Conservation (phyloP, 1,139 yeast genomes). For the Saccharomyces hybrid region DNA sequence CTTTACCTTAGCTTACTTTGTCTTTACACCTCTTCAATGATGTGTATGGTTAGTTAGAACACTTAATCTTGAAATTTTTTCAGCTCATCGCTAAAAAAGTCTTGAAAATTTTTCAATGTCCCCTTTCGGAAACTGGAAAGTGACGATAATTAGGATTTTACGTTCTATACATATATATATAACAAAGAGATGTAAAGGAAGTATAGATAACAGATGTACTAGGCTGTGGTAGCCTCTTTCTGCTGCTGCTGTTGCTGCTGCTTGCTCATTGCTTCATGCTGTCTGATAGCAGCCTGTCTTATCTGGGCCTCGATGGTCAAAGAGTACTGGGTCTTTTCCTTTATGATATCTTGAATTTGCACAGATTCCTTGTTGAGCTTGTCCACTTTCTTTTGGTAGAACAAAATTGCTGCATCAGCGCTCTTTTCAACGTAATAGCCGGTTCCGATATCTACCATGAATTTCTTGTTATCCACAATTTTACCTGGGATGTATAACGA, state of each 20-base stretch:
- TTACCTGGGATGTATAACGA: constrained; percentile 87
- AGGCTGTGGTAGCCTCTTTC: neutral
- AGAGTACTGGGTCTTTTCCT: constrained; percentile 42
- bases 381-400: constrained; percentile 65
- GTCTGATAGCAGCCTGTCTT: constrained; percentile 25
- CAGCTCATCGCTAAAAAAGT: constrained; percentile 13
- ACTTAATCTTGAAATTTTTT: neutral
- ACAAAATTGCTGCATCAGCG: constrained; percentile 58
- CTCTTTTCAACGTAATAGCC: constrained; percentile 87
- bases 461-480: constrained; percentile 53
- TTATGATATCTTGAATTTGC: constrained; percentile 67
- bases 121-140: neutral
- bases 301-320: constrained; percentile 28
- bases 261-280: constrained; percentile 17
- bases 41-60: neutral
- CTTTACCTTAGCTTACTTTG: neutral
- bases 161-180: neutral
- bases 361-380: constrained; percentile 67
- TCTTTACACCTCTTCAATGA: neutral
- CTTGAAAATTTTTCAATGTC: constrained; percentile 3
- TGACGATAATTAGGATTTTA: neutral
- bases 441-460: constrained; percentile 91
- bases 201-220: neutral
- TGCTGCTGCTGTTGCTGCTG: neutral
- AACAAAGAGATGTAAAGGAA: neutral